These are phyloP conservation scores for Scytalidium lignicola DNA, from an alignment of 2,329 filamentous ascomycete genomes.

Conservation along the genomic window DNA sequence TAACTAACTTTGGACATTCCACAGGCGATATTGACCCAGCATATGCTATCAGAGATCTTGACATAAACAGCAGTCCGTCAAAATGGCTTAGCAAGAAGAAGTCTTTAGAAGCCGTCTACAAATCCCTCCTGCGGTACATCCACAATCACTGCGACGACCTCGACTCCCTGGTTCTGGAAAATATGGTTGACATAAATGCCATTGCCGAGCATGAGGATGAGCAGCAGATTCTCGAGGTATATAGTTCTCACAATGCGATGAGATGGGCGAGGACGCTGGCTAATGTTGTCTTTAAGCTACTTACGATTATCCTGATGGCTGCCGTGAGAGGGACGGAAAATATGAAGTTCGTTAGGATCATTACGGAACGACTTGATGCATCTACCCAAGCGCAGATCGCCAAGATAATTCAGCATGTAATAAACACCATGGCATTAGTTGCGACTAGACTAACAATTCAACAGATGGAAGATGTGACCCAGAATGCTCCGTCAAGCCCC, in stretches of 20 bases:
- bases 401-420: slow-evolving; percentile 22
- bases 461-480: background rate
- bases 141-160: slow-evolving; percentile 47
- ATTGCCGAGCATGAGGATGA: slow-evolving; percentile 52
- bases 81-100: slow-evolving; percentile 38
- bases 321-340: slow-evolving; percentile 55
- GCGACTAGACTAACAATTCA: background rate
- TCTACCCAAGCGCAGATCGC: slow-evolving; percentile 36
- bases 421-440: background rate
- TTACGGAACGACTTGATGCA: slow-evolving; percentile 36
- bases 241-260: background rate
- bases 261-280: slow-evolving; percentile 3
- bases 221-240: slow-evolving; percentile 49
- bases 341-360: slow-evolving; percentile 45
- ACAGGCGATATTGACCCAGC: slow-evolving; percentile 52
- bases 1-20: slow-evolving; percentile 39
- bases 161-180: slow-evolving; percentile 42
- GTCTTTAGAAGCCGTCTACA: slow-evolving; percentile 49
- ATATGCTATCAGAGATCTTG: slow-evolving; percentile 51
- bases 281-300: slow-evolving; percentile 40
- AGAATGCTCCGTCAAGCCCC: background rate
- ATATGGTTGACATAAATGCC: slow-evolving; percentile 48
- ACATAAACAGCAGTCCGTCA: slow-evolving; percentile 33
- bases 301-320: slow-evolving; percentile 59
- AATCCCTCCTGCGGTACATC: slow-evolving; percentile 50